Conservation (phyloP, 176 grass and related monocot species). For the Oryza brachyantha region DNA sequence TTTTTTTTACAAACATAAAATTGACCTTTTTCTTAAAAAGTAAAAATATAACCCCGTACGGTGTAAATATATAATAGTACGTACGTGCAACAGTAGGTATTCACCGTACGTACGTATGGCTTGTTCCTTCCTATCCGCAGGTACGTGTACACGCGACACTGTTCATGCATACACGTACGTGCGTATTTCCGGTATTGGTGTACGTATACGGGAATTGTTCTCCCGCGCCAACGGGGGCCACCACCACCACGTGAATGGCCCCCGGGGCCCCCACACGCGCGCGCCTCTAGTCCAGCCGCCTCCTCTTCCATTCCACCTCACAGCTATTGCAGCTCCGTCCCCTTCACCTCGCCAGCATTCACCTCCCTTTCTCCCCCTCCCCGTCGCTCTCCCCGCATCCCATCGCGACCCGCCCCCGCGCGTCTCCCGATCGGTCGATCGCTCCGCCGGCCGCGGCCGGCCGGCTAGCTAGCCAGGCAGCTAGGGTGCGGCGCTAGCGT, state of each 20-base stretch:
- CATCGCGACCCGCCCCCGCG: not conserved
- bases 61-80: too few species aligned
- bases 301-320: conserved; percentile 43
- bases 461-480: not conserved
- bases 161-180: not conserved
- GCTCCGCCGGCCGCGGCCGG: conserved; percentile 10
- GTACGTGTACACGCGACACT: not conserved
- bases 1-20: too few species aligned
- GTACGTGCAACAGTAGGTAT: not conserved
- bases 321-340: conserved; percentile 37
- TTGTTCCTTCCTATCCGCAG: not conserved
- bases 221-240: conserved; percentile 21
- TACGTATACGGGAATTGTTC: conserved; percentile 34
- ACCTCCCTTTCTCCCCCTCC: conserved; percentile 41
- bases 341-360: conserved; percentile 31
- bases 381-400: conserved; percentile 42
- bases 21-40: too few species aligned
- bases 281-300: not conserved
- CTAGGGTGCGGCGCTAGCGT: too few species aligned
- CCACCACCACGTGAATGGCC: conserved; percentile 69
- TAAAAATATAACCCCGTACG: too few species aligned
- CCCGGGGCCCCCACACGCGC: conserved; percentile 34
- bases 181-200: not conserved
- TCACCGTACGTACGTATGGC: too few species aligned
- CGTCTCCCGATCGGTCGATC: not conserved